A percentile compares a stretch with the other conserved stretches of the same genome.
These are phyloP conservation scores for Beauveria caledonica DNA, from an alignment of 2,329 filamentous ascomycete species.

Conservation along the genomic window DNA sequence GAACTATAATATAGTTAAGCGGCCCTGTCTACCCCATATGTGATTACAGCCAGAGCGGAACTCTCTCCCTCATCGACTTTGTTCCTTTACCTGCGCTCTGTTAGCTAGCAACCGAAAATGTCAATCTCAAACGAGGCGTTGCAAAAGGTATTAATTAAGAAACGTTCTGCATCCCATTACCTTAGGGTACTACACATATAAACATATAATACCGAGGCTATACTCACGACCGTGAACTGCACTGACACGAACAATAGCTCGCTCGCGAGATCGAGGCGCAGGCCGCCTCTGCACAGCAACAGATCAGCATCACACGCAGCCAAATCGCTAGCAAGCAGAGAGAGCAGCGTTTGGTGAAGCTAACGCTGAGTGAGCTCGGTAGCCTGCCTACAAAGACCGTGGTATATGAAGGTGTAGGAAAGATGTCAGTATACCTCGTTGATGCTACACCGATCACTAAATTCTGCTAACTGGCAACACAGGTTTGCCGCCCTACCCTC, in stretches of 20 bases:
- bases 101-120: slow-evolving; percentile 47
- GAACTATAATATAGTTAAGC: too few relatives aligned
- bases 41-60: too few relatives aligned
- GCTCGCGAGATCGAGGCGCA: slow-evolving; percentile 91
- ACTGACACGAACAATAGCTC: slow-evolving; percentile 45
- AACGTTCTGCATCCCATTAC: too few relatives aligned
- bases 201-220: slow-evolving; percentile 1
- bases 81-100: not conserved
- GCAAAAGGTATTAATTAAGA: slow-evolving; percentile 60
- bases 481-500: slow-evolving; percentile 86
- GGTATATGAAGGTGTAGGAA: slow-evolving; percentile 91
- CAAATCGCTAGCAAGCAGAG: slow-evolving; percentile 81
- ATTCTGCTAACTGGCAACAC: not conserved
- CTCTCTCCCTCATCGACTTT: too few relatives aligned
- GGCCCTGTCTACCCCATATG: too few relatives aligned
- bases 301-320: slow-evolving; percentile 76
- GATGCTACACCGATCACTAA: not conserved
- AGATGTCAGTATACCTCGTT: slow-evolving; percentile 61
- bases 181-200: not conserved
- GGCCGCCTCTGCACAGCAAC: slow-evolving; percentile 80
- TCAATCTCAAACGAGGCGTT: slow-evolving; percentile 90
- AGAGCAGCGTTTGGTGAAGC: slow-evolving; percentile 78
- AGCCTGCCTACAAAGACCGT: slow-evolving; percentile 65
- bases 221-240: too few relatives aligned
- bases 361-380: slow-evolving; percentile 79